phyloP scores from a whole-genome alignment of 1,284 basidiomycete species.

The Trichosporon inkin region DNA sequence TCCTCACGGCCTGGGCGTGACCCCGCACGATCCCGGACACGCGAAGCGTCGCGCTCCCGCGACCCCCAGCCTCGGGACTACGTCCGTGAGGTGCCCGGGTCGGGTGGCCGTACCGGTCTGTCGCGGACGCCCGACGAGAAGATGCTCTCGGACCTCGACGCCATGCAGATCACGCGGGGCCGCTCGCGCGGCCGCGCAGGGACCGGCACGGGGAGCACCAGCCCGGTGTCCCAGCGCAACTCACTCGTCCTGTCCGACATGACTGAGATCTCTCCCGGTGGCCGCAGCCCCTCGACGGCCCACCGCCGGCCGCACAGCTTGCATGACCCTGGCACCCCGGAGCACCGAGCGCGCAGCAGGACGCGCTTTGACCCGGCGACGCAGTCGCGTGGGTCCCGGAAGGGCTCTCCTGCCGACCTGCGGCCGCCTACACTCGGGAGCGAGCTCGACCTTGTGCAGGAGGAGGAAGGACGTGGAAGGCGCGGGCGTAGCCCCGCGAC shows the following conservation, averaged over 20 bases:
- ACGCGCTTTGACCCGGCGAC: background rate
- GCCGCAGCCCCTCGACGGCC: background rate
- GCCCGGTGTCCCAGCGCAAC: background rate
- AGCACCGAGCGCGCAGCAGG: background rate
- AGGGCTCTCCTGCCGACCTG: background rate
- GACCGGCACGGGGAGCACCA: background rate
- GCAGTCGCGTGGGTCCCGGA: slow-evolving; percentile 2
- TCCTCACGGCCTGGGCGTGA: background rate
- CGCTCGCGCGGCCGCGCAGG: background rate
- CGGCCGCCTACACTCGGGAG: background rate
- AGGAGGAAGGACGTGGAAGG: slow-evolving; percentile 1
- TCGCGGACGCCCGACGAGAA: slow-evolving; percentile 6
- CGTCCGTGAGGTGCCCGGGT: background rate
- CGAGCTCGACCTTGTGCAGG: background rate
- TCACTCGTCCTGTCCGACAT: background rate
- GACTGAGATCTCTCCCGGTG: background rate
- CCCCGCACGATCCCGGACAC: background rate
- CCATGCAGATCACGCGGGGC: slow-evolving; percentile 4
- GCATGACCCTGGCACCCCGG: slow-evolving; percentile 1
- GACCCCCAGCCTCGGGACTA: slow-evolving; percentile 1
- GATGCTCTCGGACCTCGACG: slow-evolving; percentile 1
- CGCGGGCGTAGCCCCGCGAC: background rate
- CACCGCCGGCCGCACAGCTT: background rate
- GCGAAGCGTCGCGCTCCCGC: background rate
- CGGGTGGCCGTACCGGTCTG: background rate